A percentile compares a stretch with the other conserved stretches of the same genome.
Evolutionary conservation across 371 early-diverging fungal species (phyloP).

Genomic region (Blakeslea trispora): DNA sequence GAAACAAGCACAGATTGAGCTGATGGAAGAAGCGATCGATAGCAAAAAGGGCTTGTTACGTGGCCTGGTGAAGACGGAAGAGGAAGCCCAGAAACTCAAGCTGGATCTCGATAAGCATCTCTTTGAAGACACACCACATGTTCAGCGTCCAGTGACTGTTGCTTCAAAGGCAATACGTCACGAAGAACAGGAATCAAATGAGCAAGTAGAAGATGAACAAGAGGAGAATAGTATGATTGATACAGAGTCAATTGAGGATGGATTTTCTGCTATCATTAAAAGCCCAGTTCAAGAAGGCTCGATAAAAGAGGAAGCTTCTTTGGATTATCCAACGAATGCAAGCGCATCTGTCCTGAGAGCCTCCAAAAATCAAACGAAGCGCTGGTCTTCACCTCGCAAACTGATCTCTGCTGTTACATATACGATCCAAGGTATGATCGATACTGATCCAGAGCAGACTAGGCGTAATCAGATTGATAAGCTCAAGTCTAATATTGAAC

Average conservation of each 20-base stretch:
- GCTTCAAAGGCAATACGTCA: background rate
- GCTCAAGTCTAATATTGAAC: constrained; percentile 69
- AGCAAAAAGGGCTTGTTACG: constrained; percentile 64
- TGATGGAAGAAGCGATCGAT: constrained; percentile 67
- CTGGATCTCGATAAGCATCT: constrained; percentile 53
- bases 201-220: constrained; percentile 4
- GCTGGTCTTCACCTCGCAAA: constrained; percentile 51
- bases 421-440: constrained; percentile 85
- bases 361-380: constrained; percentile 43
- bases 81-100: constrained; percentile 76
- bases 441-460: constrained; percentile 90
- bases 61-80: constrained; percentile 72
- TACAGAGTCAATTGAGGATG: constrained; percentile 46
- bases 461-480: constrained; percentile 82
- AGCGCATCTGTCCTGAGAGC: constrained; percentile 38
- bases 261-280: constrained; percentile 33
- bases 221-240: constrained; percentile 27
- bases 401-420: constrained; percentile 64
- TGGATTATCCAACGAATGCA: constrained; percentile 34
- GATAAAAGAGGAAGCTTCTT: background rate
- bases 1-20: constrained; percentile 84
- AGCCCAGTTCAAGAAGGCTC: background rate
- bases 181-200: background rate
- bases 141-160: background rate
- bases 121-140: background rate